phyloP scores from a whole-genome alignment of 2,329 filamentous ascomycete genomes.

The Parasarocladium wereldwijsianum region DNA sequence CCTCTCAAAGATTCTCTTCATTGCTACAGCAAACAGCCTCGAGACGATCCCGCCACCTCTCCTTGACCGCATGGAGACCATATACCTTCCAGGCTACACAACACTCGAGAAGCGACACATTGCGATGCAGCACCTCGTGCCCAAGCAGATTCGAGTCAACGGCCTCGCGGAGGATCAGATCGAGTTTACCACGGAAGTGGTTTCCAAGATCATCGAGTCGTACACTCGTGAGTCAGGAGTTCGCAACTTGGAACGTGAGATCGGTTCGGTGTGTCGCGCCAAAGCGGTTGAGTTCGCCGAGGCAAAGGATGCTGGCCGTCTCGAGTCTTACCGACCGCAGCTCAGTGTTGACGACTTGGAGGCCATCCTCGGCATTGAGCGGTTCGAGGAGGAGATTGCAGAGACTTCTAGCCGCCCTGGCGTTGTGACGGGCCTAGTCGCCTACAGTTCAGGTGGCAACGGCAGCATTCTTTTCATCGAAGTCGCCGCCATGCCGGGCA shows the following conservation, averaged over 20 bases:
- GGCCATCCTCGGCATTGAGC: conserved; percentile 80
- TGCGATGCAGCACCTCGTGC: conserved; percentile 81
- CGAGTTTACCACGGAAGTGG: conserved; percentile 62
- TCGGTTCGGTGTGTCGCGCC: conserved; percentile 83
- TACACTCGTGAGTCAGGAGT: conserved; percentile 96
- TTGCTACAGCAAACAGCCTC: conserved; percentile 87
- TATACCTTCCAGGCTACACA: conserved; percentile 86
- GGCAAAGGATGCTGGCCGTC: conserved; percentile 58
- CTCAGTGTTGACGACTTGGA: conserved; percentile 74
- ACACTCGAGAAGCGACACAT: conserved; percentile 96
- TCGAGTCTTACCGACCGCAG: conserved; percentile 56
- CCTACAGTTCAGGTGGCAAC: conserved; percentile 83
- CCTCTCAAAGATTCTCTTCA: conserved; percentile 91
- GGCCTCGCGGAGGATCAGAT: conserved; percentile 67
- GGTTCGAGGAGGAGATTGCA: conserved; percentile 89
- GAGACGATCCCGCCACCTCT: conserved; percentile 92
- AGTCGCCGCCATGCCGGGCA: conserved; percentile 91
- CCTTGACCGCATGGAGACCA: conserved; percentile 93
- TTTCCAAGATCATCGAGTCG: conserved; percentile 88
- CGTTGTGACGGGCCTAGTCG: conserved; percentile 89
- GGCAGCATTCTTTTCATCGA: conserved; percentile 97
- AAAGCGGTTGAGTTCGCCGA: conserved; percentile 94
- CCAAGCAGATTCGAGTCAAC: conserved; percentile 87
- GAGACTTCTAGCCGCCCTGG: conserved; percentile 74
- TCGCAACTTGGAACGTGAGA: conserved; percentile 87